Evolutionary conservation across 2,329 filamentous ascomycete species (phyloP).

Genomic region (Fusarium tupiense): DNA sequence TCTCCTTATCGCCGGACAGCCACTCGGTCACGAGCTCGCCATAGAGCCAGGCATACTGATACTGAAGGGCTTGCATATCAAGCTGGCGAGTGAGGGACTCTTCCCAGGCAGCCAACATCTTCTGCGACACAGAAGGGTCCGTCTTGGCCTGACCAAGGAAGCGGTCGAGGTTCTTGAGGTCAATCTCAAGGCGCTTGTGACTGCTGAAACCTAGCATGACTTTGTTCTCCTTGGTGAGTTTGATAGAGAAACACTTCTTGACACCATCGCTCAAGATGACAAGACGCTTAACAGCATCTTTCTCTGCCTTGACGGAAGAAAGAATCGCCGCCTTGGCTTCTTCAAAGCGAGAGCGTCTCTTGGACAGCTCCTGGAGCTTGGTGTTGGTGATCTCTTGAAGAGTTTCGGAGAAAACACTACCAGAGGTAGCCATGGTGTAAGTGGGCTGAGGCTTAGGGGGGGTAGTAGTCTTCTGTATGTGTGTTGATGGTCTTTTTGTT

Average conservation of each 20-base stretch:
- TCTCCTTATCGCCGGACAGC: conserved; percentile 47
- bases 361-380: conserved; percentile 56
- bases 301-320: conserved; percentile 40
- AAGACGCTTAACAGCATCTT: conserved; percentile 46
- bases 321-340: conserved; percentile 46
- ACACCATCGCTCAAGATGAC: conserved; percentile 48
- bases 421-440: conserved; percentile 39
- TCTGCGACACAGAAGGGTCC: conserved; percentile 53
- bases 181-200: conserved; percentile 43
- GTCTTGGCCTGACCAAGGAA: conserved; percentile 53
- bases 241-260: conserved; percentile 49
- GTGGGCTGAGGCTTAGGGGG: not conserved
- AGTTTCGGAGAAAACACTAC: conserved; percentile 55
- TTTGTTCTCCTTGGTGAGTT: conserved; percentile 42
- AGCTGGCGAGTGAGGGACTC: conserved; percentile 50
- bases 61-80: conserved; percentile 54
- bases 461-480: not conserved
- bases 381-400: conserved; percentile 55
- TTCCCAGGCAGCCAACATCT: conserved; percentile 49
- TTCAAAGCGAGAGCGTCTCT: conserved; percentile 52
- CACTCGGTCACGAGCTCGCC: conserved; percentile 59
- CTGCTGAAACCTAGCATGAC: conserved; percentile 37
- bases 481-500: not conserved
- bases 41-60: conserved; percentile 56
- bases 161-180: conserved; percentile 52